Evolutionary conservation across 805 yeast species (phyloP).

Genomic region (Pichia occidentalis): DNA sequence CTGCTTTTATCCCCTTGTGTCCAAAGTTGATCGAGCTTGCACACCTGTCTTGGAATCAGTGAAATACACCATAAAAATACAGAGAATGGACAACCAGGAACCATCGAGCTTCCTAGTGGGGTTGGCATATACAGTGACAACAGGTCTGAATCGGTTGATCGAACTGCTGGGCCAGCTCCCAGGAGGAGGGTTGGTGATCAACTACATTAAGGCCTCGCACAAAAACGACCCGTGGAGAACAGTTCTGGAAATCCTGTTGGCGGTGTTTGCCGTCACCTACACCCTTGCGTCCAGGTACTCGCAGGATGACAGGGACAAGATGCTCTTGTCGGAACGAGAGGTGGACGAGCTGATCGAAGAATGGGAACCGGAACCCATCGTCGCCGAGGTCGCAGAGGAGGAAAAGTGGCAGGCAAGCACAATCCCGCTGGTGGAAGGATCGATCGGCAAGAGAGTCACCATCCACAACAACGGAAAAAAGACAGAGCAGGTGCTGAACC

Average conservation of each 20-base stretch:
- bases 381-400: conserved; percentile 41
- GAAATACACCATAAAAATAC: no score
- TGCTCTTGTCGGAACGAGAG: conserved; percentile 54
- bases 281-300: conserved; percentile 73
- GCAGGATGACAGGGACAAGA: conserved; percentile 64
- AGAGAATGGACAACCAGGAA: no score
- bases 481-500: conserved; percentile 44
- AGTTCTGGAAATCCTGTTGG: conserved; percentile 65
- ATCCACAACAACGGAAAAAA: conserved; percentile 26
- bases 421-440: conserved; percentile 58
- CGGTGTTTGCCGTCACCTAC: conserved; percentile 78
- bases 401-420: conserved; percentile 59
- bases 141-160: no score
- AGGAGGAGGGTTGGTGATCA: conserved; percentile 51
- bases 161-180: conserved; percentile 32
- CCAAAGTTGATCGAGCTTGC: no score
- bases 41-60: no score
- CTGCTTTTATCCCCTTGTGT: no score
- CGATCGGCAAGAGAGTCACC: conserved; percentile 32
- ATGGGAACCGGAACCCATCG: conserved; percentile 89
- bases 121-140: no score
- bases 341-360: conserved; percentile 79
- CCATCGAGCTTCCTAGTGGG: no score
- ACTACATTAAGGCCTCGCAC: conserved; percentile 80
- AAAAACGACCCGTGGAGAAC: conserved; percentile 93